Conservation (phyloP, 768 basidiomycete genomes). For the Boletus pseudo-olivaceus region DNA sequence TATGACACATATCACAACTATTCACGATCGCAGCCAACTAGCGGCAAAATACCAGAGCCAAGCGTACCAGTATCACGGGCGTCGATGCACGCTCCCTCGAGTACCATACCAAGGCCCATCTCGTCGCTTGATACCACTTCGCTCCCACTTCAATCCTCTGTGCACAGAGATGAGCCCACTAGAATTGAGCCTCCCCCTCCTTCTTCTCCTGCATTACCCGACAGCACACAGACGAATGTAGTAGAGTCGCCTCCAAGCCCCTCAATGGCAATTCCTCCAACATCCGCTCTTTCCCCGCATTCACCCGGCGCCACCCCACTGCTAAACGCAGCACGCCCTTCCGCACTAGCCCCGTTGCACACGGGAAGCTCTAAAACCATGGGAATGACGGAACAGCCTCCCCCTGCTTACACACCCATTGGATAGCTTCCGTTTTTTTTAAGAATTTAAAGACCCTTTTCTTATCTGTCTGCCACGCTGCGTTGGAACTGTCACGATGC, state of each 20-base stretch:
- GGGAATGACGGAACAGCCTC: constrained; percentile 12
- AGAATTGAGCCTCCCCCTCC: not conserved
- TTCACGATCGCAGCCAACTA: constrained; percentile 1
- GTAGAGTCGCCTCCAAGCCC: not conserved
- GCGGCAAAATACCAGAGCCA: not conserved
- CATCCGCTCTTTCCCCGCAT: not conserved
- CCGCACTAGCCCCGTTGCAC: constrained; percentile 1
- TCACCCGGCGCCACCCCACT: not conserved
- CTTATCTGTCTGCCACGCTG: not conserved
- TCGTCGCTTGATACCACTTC: constrained; percentile 1
- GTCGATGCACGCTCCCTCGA: not conserved
- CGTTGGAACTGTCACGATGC: not conserved
- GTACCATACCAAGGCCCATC: not conserved
- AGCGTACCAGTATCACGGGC: not conserved
- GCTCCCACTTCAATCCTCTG: constrained; percentile 2
- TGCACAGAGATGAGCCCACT: not conserved
- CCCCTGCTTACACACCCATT: constrained; percentile 26
- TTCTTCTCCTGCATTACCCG: not conserved
- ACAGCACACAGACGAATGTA: not conserved
- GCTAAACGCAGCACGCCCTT: not conserved
- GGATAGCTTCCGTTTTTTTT: not conserved
- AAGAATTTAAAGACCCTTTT: not conserved
- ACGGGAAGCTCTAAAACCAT: constrained; percentile 12
- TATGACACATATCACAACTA: not conserved
- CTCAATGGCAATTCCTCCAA: not conserved